Base-by-base conservation (phyloP, 176 grass and related monocot genomes). In the Oryza brachyantha region DNA sequence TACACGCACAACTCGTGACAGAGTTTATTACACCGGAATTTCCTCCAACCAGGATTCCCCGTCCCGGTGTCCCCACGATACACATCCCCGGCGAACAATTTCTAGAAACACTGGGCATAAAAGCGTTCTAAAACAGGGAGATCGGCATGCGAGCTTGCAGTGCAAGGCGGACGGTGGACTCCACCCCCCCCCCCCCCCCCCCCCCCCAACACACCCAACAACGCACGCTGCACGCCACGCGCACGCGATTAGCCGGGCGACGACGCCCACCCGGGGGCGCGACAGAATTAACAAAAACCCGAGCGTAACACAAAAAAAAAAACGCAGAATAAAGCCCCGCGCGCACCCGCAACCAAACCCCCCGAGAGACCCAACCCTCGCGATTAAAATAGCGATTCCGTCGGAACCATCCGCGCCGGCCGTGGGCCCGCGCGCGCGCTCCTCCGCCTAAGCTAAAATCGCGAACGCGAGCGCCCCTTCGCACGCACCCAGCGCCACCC, bases 361-460 rank as follows among this genome's bases (percentile, higher is more conserved):
- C n/a, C 29, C 64, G 2, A 21, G 48, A 54, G 50, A 57, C 52
- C 52, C 52, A 14, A 24, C 13, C 4, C 54, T 0, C 1, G 10
- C 25, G 70, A 67, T 61, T 67, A 66, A 64, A 75, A 39, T n/a
- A 75, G 25, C 32, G 45, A 42, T 11, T 41, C 61, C 61, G 7
- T 14, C 41, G 60, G 61, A 66, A 75, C 26, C 62, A 68, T 25
- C 71, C 81, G 46, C 81, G 36, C 32, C 16, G 31, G 31, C 31
- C 31, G 32, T 39, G 62, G 61, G 46, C 46, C 46, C 17, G 35
- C 43, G 46, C 7, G 17, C n/a, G n/a, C n/a, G n/a, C n/a, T n/a
- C n/a, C 16, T 21, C 17, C 35, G 35, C 35, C 60, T 5, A 22
- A 52, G 10, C 62, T 8, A 63, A 28, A 35, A 19, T 5, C 46